Conservation (phyloP, 805 yeast genomes). For the Nadsonia fulvescens region DNA sequence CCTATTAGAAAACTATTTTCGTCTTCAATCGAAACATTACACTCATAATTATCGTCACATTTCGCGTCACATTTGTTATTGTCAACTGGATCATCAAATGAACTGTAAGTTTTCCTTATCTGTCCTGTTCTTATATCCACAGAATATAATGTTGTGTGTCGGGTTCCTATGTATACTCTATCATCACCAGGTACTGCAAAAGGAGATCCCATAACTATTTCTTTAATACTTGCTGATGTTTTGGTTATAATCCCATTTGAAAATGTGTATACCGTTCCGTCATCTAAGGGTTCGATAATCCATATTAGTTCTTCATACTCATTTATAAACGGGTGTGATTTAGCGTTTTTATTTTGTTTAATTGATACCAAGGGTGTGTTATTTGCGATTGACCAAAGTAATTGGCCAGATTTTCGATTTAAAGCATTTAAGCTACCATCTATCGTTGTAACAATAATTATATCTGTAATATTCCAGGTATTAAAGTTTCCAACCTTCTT, state of each 20-base stretch:
- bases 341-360: conserved; percentile 10
- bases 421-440: conserved; percentile 80
- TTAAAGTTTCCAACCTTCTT: too few relatives aligned
- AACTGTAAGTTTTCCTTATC: conserved; percentile 40
- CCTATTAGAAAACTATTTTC: conserved; percentile 18
- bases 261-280: conserved; percentile 70
- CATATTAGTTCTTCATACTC: conserved; percentile 39
- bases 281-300: conserved; percentile 83
- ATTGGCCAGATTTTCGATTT: conserved; percentile 53
- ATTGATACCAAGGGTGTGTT: conserved; percentile 42
- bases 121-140: conserved; percentile 62
- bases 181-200: conserved; percentile 69
- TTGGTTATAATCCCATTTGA: too few relatives aligned
- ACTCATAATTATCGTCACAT: too few relatives aligned
- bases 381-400: conserved; percentile 59
- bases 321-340: too few relatives aligned
- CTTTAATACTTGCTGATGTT: conserved; percentile 55
- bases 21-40: conserved; percentile 3
- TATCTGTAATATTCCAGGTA: conserved; percentile 35
- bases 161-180: conserved; percentile 72
- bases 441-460: conserved; percentile 56
- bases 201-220: conserved; percentile 69
- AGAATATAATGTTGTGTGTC: conserved; percentile 58
- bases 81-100: conserved; percentile 25
- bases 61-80: too few relatives aligned